A percentile compares a stretch with the other conserved stretches of the same genome.
Evolutionary conservation across 2,329 filamentous ascomycete species (phyloP).

Genomic region (Pyrenophora seminiperda): DNA sequence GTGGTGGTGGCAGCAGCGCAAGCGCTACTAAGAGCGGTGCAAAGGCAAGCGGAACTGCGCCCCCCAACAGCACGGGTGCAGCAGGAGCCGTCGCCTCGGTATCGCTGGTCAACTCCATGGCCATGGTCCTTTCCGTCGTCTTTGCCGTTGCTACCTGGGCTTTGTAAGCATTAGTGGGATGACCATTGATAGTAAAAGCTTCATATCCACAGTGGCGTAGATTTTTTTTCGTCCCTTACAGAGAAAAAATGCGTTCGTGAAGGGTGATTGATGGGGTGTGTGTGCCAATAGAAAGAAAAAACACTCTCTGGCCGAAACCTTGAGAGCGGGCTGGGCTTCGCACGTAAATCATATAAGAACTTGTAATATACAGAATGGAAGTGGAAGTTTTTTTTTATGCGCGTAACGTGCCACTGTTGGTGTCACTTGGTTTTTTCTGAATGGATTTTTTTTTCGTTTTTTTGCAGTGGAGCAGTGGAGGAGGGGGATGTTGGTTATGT

Average conservation of each 20-base stretch:
- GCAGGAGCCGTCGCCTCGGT: slow-evolving; percentile 22
- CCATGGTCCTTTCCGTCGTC: slow-evolving; percentile 34
- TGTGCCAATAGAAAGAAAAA: too few relatives aligned
- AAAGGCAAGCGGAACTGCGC: background rate
- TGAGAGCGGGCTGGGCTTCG: too few relatives aligned
- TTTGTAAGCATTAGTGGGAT: slow-evolving; percentile 26
- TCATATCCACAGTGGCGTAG: background rate
- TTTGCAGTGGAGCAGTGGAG: too few relatives aligned
- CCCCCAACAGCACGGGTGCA: slow-evolving; percentile 10
- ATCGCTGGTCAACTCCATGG: slow-evolving; percentile 29
- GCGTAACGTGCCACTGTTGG: too few relatives aligned
- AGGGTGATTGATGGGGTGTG: background rate
- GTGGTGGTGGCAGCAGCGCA: background rate
- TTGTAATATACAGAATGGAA: too few relatives aligned
- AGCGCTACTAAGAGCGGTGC: background rate
- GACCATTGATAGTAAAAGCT: too few relatives aligned
- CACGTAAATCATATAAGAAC: too few relatives aligned
- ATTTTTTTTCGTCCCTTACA: slow-evolving; percentile 6
- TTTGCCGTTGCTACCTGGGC: slow-evolving; percentile 33
- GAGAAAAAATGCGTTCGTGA: slow-evolving; percentile 4
- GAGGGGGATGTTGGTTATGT: too few relatives aligned
- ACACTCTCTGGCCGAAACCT: too few relatives aligned
- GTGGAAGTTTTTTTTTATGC: too few relatives aligned
- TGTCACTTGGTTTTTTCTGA: too few relatives aligned
- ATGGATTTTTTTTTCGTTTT: too few relatives aligned